Evolutionary conservation across 2,329 filamentous ascomycete genomes (phyloP), one percentile per base, ranked within the genome.

Genomic region (Epichloe festucae): DNA sequence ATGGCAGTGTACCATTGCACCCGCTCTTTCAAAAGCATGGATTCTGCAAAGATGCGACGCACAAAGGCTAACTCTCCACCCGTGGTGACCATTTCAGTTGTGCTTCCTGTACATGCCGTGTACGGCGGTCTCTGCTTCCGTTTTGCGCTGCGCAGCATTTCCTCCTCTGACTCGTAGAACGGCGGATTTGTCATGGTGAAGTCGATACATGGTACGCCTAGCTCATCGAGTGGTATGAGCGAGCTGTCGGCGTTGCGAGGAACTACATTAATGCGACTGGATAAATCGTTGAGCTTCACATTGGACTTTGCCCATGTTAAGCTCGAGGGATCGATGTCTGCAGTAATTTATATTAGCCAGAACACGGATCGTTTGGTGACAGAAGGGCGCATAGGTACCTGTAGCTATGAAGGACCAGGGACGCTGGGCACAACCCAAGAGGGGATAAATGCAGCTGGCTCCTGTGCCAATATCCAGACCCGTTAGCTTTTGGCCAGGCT

Each of bases 131-230:
- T 74, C 3, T 75, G 68, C 65, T 96, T 95, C 39, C 75, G 67
- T 15, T 72, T 65, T 0, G 87, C 84, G 1, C 84, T 84, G 4
- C 72, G 68, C 3, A 76, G 58, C 67, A 96, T 78, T 48, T 94
- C 89, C 5, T 75, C 67, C 3, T 77, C 70, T 0, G 87, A 89
- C n/a, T 74, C 67, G 70, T 96, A 97, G 69, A 98, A 98, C 0
- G 93, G 93, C 0, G 93, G 93, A 58, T 98, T 98, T 56, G 85
- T 91, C 82, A 97, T 94, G 53, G 80, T 82, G 64, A 97, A 96
- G 63, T 91, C 84, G 43, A 95, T 73, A 3, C 55, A 62, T 7
- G 69, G 63, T 4, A 78, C 63, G 21, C 65, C 67, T 1, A 82
- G 62, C 0, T 73, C 73, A 40, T 81, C 71, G 0, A 89, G 62